Conservation (phyloP, 1,139 yeast species). For the Hansenula sp. region DNA sequence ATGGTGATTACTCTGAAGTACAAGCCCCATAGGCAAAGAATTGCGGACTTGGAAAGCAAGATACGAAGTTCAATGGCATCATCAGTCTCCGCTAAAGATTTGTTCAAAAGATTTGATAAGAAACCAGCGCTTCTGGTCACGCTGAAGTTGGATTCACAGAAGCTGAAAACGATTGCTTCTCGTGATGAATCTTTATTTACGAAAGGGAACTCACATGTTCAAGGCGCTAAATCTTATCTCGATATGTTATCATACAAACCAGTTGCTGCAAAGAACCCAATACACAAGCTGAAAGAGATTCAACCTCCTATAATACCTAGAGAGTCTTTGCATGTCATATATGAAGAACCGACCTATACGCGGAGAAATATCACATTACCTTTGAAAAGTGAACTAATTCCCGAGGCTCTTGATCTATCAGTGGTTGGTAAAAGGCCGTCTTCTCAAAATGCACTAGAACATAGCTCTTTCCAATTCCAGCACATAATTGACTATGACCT, state of each 20-base stretch:
- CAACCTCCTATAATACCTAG: constrained; percentile 9
- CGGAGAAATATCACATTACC: constrained; percentile 10
- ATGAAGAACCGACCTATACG: constrained; percentile 1
- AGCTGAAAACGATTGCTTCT: constrained; percentile 13
- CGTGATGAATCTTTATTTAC: constrained; percentile 10
- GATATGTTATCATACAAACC: constrained; percentile 8
- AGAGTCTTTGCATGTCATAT: constrained; percentile 14
- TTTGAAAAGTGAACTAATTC: not conserved
- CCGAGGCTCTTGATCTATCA: constrained; percentile 5
- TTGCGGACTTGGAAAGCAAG: constrained; percentile 34
- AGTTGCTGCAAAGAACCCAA: constrained; percentile 7
- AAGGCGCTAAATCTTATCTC: constrained; percentile 8
- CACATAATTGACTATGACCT: not conserved
- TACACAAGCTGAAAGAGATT: constrained; percentile 18
- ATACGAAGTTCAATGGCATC: constrained; percentile 21
- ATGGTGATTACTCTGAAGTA: constrained; percentile 17
- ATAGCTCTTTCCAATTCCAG: not conserved
- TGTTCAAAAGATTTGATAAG: constrained; percentile 26
- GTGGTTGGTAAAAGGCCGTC: too few species aligned
- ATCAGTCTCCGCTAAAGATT: constrained; percentile 32
- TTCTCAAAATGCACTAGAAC: not conserved
- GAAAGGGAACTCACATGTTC: constrained; percentile 5
- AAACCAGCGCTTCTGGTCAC: constrained; percentile 20
- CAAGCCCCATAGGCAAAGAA: constrained; percentile 13
- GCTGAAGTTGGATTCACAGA: constrained; percentile 19